Percentiles rank a stretch among this genome's conserved stretches.
These are phyloP conservation scores for Leptomonas seymouri DNA, from an alignment of 208 protist species.

Conservation along the genomic window DNA sequence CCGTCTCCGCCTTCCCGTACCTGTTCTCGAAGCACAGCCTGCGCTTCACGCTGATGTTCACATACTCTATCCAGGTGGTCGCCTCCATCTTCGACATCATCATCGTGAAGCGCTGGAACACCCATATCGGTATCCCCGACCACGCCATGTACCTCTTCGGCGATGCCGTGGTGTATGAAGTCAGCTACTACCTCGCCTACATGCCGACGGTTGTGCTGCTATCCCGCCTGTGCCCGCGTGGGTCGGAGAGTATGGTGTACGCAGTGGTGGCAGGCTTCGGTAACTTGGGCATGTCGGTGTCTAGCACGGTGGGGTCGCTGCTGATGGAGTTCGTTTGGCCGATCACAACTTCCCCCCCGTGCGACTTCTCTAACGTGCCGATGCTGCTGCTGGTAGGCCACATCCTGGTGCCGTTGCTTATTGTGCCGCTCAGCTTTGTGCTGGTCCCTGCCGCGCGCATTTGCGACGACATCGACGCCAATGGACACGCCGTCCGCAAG, in stretches of 20 bases:
- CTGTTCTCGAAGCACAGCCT: conserved; percentile 69
- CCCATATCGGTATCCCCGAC: conserved; percentile 55
- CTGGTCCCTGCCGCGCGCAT: conserved; percentile 74
- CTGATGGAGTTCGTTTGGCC: conserved; percentile 69
- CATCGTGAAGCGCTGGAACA: conserved; percentile 82
- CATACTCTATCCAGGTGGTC: conserved; percentile 55
- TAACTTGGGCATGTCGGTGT: conserved; percentile 70
- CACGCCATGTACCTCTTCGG: conserved; percentile 77
- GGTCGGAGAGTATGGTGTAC: conserved; percentile 83
- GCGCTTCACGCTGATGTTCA: conserved; percentile 70
- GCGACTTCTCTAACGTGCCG: conserved; percentile 74
- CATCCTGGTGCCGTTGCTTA: conserved; percentile 58
- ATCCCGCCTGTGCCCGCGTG: conserved; percentile 82
- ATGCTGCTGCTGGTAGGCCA: conserved; percentile 72
- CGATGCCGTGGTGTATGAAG: conserved; percentile 70
- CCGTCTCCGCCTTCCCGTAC: conserved; percentile 62
- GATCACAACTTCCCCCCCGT: conserved; percentile 52
- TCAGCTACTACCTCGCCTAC: conserved; percentile 75
- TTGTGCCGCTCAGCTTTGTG: conserved; percentile 71
- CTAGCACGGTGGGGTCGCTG: conserved; percentile 52
- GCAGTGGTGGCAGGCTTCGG: conserved; percentile 83
- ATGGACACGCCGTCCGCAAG: conserved; percentile 42
- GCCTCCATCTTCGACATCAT: conserved; percentile 75
- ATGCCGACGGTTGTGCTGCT: conserved; percentile 86
- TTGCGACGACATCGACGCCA: conserved; percentile 63